These are phyloP conservation scores for Peronospora farinosa DNA, from an alignment of 352 stramenopile genomes.

Conservation along the genomic window DNA sequence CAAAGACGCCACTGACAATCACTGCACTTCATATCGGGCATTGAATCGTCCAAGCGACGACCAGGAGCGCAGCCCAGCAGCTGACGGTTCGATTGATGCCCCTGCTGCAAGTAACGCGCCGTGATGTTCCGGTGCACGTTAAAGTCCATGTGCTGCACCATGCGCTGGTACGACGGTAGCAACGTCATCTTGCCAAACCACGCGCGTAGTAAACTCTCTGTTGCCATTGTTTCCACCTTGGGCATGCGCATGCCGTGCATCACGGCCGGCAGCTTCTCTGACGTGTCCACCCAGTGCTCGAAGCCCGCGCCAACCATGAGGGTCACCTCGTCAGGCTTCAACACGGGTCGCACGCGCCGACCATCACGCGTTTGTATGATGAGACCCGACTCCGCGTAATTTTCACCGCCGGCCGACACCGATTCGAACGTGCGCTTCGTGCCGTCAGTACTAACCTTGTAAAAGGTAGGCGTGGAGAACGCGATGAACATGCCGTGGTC, in stretches of 20 bases:
- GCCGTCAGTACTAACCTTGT: conserved; percentile 35
- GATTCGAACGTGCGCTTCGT: conserved; percentile 21
- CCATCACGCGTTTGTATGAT: conserved; percentile 47
- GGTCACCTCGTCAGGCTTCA: conserved; percentile 46
- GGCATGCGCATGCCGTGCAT: conserved; percentile 60
- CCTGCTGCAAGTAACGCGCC: conserved; percentile 29
- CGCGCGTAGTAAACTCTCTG: conserved; percentile 26
- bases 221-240: conserved; percentile 18
- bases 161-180: conserved; percentile 46
- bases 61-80: conserved; percentile 36
- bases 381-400: conserved; percentile 38
- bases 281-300: conserved; percentile 44
- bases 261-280: conserved; percentile 40
- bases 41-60: conserved; percentile 34
- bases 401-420: conserved; percentile 22
- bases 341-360: conserved; percentile 38
- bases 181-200: conserved; percentile 67
- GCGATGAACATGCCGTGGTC: conserved; percentile 44
- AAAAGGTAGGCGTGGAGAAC: conserved; percentile 48
- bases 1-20: too few relatives aligned
- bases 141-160: conserved; percentile 45
- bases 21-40: too few relatives aligned
- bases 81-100: conserved; percentile 22
- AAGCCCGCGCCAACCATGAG: conserved; percentile 59
- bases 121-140: conserved; percentile 36